Conservation (phyloP, 169 alveolate species). For the Cytauxzoon felis region DNA sequence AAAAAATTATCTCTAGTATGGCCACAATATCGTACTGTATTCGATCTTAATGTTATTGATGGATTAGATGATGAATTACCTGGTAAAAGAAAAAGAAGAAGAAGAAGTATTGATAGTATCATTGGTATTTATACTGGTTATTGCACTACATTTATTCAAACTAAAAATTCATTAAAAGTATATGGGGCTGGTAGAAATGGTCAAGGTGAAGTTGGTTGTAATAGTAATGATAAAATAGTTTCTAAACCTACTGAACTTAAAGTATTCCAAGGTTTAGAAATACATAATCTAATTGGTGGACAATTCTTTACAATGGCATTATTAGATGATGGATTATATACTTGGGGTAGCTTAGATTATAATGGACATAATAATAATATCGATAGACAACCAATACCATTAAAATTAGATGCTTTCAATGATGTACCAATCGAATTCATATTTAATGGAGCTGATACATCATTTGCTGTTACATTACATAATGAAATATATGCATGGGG, state of each 20-base stretch:
- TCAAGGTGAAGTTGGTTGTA: slow-evolving; percentile 76
- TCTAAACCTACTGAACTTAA: slow-evolving; percentile 51
- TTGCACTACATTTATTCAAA: slow-evolving; percentile 75
- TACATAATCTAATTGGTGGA: slow-evolving; percentile 75
- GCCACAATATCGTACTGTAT: slow-evolving; percentile 49
- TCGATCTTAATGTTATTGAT: slow-evolving; percentile 1
- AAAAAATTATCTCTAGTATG: slow-evolving; percentile 33
- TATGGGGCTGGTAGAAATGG: slow-evolving; percentile 83
- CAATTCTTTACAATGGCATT: slow-evolving; percentile 78
- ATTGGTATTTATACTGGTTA: slow-evolving; percentile 72
- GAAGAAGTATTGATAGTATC: slow-evolving; percentile 48
- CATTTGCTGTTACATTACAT: slow-evolving; percentile 24
- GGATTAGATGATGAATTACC: neutral
- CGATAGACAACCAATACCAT: slow-evolving; percentile 36
- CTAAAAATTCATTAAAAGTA: slow-evolving; percentile 52
- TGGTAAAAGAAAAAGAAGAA: slow-evolving; percentile 47
- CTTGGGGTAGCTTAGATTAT: slow-evolving; percentile 74
- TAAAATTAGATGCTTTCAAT: slow-evolving; percentile 1
- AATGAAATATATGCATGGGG: slow-evolving; percentile 60
- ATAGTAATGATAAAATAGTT: slow-evolving; percentile 52
- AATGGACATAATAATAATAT: slow-evolving; percentile 16
- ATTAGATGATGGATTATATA: slow-evolving; percentile 67
- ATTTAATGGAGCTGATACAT: slow-evolving; percentile 48
- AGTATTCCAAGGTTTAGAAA: slow-evolving; percentile 56
- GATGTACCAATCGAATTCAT: slow-evolving; percentile 9